Evolutionary conservation across 2,329 filamentous ascomycete species (phyloP), one percentile per base, ranked within the genome.

Genomic region (Aspergillus brasiliensis): DNA sequence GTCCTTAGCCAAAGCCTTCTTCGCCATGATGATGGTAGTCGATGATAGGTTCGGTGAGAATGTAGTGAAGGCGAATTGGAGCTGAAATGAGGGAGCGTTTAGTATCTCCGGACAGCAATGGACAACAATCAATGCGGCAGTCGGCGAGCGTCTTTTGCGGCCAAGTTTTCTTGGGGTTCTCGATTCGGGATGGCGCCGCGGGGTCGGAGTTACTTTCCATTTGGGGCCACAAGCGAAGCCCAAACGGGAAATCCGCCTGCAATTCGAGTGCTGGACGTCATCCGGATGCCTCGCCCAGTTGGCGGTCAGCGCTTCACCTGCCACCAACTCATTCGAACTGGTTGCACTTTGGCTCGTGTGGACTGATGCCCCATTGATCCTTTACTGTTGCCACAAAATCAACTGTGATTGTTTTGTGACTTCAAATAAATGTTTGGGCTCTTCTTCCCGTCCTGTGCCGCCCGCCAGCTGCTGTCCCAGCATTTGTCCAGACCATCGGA

Each of bases 1-100:
- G 73, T 96, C 84, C 64, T 78, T 81, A 65, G 78, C 75, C 58
- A 84, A 69, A 49, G 76, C 77, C 72, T 81, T 83, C 65, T 77
- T 78, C 53, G 84, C 80, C 83, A 86, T 86, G 68, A 58, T 73
- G 67, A 49, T 23, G 49, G 42, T 3, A n/a, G 8, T 21, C 23
- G 38, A 27, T 2, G 2, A 2, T 11, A 17, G 8, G 23, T 8
- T 48, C 7, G 7, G 15, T 10, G 13, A 27, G 6, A 7, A 10
- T 3, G 34, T 37, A 38, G 51, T 34, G 19, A 28, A 58, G 46
- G 37, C 37, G 42, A 51, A 27, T 19, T 8, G 25, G 19, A n/a
- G 21, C 2, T 28, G 25, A 34, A 5, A 5, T 37, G 31, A 51
- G 15, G 37, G 21, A 25, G 37, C 21, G 23, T 28, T 17, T 19